Evolutionary conservation across 805 yeast genomes (phyloP).

Genomic region (Candida vartiovaarae): DNA sequence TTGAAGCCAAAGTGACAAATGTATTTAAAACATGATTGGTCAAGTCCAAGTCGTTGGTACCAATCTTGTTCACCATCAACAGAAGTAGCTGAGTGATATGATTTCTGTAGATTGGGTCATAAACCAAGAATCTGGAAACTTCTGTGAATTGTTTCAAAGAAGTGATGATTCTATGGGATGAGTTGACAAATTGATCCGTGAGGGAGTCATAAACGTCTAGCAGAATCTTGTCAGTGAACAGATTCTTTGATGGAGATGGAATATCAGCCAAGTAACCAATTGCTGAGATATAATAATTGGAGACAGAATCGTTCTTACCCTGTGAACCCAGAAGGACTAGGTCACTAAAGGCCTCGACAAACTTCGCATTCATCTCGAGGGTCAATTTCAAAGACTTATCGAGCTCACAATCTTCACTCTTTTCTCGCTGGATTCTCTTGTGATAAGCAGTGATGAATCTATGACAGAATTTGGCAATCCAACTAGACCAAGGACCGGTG

Average conservation of each 20-base stretch:
- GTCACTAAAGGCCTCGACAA: conserved; percentile 39
- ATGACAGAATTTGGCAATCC: conserved; percentile 59
- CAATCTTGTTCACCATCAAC: conserved; percentile 73
- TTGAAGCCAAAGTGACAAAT: conserved; percentile 62
- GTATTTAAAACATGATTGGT: conserved; percentile 63
- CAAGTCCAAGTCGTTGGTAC: conserved; percentile 76
- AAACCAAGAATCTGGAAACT: conserved; percentile 59
- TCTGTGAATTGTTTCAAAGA: conserved; percentile 64
- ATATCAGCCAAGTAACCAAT: conserved; percentile 55
- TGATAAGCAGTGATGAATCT: conserved; percentile 55
- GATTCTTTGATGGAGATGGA: conserved; percentile 35
- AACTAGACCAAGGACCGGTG: conserved; percentile 77
- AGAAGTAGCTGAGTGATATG: conserved; percentile 73
- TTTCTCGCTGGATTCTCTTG: conserved; percentile 47
- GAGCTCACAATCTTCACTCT: conserved; percentile 25
- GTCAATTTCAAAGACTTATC: conserved; percentile 25
- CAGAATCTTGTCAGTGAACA: conserved; percentile 46
- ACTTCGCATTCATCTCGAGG: conserved; percentile 25
- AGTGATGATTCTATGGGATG: conserved; percentile 73
- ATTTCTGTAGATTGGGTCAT: conserved; percentile 56
- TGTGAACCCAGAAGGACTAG: conserved; percentile 67
- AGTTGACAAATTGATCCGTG: conserved; percentile 53
- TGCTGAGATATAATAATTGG: conserved; percentile 51
- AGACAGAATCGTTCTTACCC: conserved; percentile 52
- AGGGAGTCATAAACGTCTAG: conserved; percentile 75